These are phyloP conservation scores for Nannochloris sp. DNA, from an alignment of 139 green algal genomes.

Conservation along the genomic window DNA sequence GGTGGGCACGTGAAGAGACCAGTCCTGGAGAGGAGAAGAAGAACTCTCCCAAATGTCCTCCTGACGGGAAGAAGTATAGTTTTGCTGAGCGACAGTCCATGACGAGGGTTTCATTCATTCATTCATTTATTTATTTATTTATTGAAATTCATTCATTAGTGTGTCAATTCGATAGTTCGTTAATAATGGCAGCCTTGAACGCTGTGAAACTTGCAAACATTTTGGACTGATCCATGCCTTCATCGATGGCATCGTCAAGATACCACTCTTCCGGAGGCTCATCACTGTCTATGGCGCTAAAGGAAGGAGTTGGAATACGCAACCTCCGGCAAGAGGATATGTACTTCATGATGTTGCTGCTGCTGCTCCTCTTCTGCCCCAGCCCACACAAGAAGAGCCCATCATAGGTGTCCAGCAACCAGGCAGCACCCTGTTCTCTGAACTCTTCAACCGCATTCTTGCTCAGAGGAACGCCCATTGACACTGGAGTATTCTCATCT, in stretches of 20 bases:
- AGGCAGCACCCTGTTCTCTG: background rate
- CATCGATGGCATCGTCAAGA: too few species aligned
- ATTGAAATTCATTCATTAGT: too few species aligned
- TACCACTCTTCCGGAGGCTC: background rate
- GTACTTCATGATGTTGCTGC: background rate
- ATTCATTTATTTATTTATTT: background rate
- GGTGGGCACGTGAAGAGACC: constrained; percentile 21
- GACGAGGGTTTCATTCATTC: background rate
- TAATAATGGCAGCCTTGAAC: too few species aligned
- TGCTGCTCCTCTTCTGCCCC: too few species aligned
- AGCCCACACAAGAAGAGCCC: background rate
- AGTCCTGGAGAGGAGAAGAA: constrained; percentile 47
- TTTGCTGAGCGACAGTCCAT: constrained; percentile 18
- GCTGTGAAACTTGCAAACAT: too few species aligned
- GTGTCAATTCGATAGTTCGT: too few species aligned
- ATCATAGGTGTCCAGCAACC: constrained; percentile 1
- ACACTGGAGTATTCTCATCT: background rate
- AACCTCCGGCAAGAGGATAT: background rate
- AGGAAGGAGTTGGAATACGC: background rate
- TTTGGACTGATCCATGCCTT: too few species aligned
- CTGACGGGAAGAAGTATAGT: constrained; percentile 60
- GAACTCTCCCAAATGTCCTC: constrained; percentile 52
- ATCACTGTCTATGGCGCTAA: background rate
- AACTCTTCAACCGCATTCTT: background rate
- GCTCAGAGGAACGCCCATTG: background rate